Base-by-base conservation (phyloP, 192 early-diverging fungal species). In the Gonapodya prolifera region DNA sequence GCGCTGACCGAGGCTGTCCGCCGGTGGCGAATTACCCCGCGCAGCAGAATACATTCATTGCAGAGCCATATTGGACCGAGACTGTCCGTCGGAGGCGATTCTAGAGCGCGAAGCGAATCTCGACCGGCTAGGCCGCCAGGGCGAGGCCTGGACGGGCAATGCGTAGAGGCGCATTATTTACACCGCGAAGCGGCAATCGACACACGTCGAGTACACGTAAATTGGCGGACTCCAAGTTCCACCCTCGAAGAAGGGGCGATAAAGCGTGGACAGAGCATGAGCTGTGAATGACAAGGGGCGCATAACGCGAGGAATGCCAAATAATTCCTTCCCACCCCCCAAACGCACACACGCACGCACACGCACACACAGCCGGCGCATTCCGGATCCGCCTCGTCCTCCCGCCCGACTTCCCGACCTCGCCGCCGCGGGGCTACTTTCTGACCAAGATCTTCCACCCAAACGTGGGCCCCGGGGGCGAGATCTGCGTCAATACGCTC, bases 381-480 rank as follows among this genome's bases (percentile, higher is more conserved):
- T 75, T 71, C 45, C 30, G 29, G 29, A 31, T 80, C 75, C 13
- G 33, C 13, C 1, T 78, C 79, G 1, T 16, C 75, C 32, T 30
- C 36, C 32, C 69, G 69, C 23, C 75, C 34, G 34, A 32, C 34
- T 17, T 33, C 34, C 30, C 75, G 23, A 32, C n/a, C 1, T 28
- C 34, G 31, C 71, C 23, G 0, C 35, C 28, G 32, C 13, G 76
- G 93, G 92, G 92, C 8, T 84, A 79, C 78, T 97, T 98, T 83
- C 70, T 91, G 13, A 98, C 96, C 36, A 97, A 95, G 80, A 96
- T 98, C 17, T 98, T 98, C 81, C 96, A 98, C 81, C 96, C 96
- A 1, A 98, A 98, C 80, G 94, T 98, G 0, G 91, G 94, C 0
- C 82, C 87, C 61, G 80, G 83, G 30, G 96, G 96, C 30, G 95